Evolutionary conservation across 192 early-diverging fungal genomes (phyloP).

Genomic region (Coemansia sp.): DNA sequence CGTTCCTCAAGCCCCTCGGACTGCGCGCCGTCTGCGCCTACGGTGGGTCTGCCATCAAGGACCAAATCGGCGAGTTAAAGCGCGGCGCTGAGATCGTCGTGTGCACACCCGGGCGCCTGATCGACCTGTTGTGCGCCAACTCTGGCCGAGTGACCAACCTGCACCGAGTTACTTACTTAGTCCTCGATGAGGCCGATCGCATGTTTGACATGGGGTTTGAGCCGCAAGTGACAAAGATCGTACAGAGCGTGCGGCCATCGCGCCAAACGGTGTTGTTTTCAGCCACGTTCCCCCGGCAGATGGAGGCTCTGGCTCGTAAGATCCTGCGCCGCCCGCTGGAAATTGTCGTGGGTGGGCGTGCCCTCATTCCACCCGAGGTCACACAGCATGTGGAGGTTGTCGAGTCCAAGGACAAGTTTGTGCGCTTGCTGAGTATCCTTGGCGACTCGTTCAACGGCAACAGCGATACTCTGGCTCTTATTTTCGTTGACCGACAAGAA

Average conservation of each 20-base stretch:
- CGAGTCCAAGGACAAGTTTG: conserved; percentile 77
- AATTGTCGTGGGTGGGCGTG: conserved; percentile 93
- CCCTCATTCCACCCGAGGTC: conserved; percentile 86
- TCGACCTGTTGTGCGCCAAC: conserved; percentile 86
- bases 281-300: conserved; percentile 94
- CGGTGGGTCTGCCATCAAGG: conserved; percentile 85
- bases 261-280: conserved; percentile 91
- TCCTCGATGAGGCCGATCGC: conserved; percentile 95
- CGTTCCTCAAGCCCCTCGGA: conserved; percentile 85
- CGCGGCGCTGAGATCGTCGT: conserved; percentile 90
- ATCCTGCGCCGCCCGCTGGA: conserved; percentile 88
- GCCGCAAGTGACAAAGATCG: conserved; percentile 96
- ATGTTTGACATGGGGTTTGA: conserved; percentile 99
- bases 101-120: conserved; percentile 90
- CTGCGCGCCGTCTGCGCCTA: conserved; percentile 88
- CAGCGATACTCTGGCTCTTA: conserved; percentile 71
- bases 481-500: conserved; percentile 97
- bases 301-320: conserved; percentile 94
- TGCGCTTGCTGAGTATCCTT: conserved; percentile 84
- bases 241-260: conserved; percentile 85
- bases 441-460: conserved; percentile 78
- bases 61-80: conserved; percentile 88
- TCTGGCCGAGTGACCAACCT: conserved; percentile 87
- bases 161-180: conserved; percentile 88
- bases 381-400: conserved; percentile 89